Evolutionary conservation across 108 stramenopile genomes (phyloP).

Genomic region (Fragilariopsis cylindrus): DNA sequence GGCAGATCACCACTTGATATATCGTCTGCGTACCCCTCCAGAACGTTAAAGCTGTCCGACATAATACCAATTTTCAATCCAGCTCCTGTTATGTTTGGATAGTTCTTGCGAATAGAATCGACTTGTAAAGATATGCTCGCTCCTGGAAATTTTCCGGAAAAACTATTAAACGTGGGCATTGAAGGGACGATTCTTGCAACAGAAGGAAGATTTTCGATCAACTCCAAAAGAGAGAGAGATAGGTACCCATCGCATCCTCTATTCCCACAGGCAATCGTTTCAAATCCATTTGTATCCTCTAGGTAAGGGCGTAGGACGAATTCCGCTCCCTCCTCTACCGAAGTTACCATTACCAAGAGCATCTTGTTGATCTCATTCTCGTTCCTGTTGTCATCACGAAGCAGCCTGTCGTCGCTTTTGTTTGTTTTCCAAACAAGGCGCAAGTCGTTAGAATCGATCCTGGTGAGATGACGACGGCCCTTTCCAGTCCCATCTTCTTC

Average conservation of each 20-base stretch:
- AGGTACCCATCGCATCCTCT: not conserved
- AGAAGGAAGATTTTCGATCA: not conserved
- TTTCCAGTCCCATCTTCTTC: not conserved
- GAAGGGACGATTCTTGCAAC: not conserved
- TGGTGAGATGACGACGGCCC: not conserved
- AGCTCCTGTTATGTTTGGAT: constrained; percentile 10
- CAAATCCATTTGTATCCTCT: not conserved
- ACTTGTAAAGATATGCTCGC: not conserved
- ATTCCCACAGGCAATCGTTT: not conserved
- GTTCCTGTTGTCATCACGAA: not conserved
- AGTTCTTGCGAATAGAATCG: not conserved
- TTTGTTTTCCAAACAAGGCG: not conserved
- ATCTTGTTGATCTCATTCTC: not conserved
- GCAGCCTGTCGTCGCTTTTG: not conserved
- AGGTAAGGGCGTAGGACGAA: not conserved
- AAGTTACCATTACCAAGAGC: not conserved
- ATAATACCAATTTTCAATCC: constrained; percentile 32
- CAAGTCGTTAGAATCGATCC: not conserved
- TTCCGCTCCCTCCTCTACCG: not conserved
- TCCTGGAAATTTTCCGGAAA: not conserved
- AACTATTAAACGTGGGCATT: too few relatives aligned
- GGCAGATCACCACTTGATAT: constrained; percentile 27
- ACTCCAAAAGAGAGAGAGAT: not conserved
- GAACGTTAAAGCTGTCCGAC: constrained; percentile 26
- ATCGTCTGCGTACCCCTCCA: constrained; percentile 9